phyloP scores from a whole-genome alignment of 2,329 filamentous ascomycete species.

The Cyclaneusma minus region DNA sequence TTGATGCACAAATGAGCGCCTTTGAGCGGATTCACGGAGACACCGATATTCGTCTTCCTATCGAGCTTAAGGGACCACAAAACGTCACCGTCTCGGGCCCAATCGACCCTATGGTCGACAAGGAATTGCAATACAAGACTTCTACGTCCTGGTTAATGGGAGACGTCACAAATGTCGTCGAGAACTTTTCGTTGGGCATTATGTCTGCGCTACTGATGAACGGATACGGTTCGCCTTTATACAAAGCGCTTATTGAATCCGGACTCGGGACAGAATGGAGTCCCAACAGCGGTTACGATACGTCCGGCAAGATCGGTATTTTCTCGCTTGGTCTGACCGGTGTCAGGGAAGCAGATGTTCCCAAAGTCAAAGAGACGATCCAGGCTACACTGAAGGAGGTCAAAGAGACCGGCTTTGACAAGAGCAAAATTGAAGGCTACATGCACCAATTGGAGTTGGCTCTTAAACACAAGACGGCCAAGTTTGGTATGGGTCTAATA shows the following conservation, averaged over 20 bases:
- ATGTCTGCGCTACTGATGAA: constrained; percentile 76
- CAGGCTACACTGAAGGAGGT: constrained; percentile 56
- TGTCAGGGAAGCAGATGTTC: constrained; percentile 66
- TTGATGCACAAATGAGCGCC: constrained; percentile 56
- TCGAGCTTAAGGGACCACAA: constrained; percentile 54
- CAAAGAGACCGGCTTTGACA: constrained; percentile 65
- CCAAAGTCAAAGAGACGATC: constrained; percentile 60
- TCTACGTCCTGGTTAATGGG: constrained; percentile 88
- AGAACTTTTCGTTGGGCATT: constrained; percentile 76
- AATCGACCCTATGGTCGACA: constrained; percentile 70
- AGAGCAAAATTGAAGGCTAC: constrained; percentile 82
- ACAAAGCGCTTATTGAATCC: constrained; percentile 74
- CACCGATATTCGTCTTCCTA: constrained; percentile 59
- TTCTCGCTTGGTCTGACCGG: constrained; percentile 87
- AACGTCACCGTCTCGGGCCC: constrained; percentile 64
- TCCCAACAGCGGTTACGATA: constrained; percentile 85
- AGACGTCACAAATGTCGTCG: constrained; percentile 65
- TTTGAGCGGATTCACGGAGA: constrained; percentile 62
- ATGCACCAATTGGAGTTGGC: constrained; percentile 88
- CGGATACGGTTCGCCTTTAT: constrained; percentile 88
- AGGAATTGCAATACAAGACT: constrained; percentile 82
- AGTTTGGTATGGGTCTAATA: constrained; percentile 83
- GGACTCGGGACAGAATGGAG: constrained; percentile 88
- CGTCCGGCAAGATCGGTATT: constrained; percentile 58
- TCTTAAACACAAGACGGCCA: constrained; percentile 90